Conservation (phyloP, 2,329 filamentous ascomycete genomes). For the Calonectria hawksworthii region DNA sequence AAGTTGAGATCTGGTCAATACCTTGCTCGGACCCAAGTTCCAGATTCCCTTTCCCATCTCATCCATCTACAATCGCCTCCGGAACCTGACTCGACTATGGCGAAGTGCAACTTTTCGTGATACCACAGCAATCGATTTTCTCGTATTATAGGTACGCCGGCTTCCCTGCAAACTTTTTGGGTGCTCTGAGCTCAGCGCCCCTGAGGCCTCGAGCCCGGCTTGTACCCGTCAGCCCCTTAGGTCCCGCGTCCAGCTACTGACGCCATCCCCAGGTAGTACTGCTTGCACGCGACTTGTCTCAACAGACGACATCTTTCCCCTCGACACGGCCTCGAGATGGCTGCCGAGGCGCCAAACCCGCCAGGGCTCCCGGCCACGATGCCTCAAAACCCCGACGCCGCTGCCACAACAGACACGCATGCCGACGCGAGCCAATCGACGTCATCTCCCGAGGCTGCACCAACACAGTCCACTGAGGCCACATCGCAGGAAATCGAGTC, state of each 20-base stretch:
- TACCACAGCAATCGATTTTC: conserved; percentile 34
- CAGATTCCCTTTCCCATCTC: conserved; percentile 41
- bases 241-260: conserved; percentile 40
- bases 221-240: conserved; percentile 38
- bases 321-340: conserved; percentile 51
- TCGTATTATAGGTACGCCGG: conserved; percentile 45
- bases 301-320: conserved; percentile 28
- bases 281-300: conserved; percentile 35
- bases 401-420: conserved; percentile 35
- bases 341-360: conserved; percentile 51
- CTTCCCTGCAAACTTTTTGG: neutral
- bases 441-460: conserved; percentile 36
- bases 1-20: conserved; percentile 48
- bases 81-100: conserved; percentile 36
- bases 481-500: conserved; percentile 30
- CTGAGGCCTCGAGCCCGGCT: conserved; percentile 32
- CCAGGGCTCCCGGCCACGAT: conserved; percentile 59
- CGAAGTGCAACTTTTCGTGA: conserved; percentile 34
- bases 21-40: conserved; percentile 27
- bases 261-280: conserved; percentile 41
- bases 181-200: conserved; percentile 29
- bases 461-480: conserved; percentile 25
- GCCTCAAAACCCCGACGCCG: conserved; percentile 50
- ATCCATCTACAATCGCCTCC: conserved; percentile 28
- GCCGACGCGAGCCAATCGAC: conserved; percentile 37